Base-by-base conservation (phyloP, 2,329 filamentous ascomycete genomes). In the Nothophoma quercina region DNA sequence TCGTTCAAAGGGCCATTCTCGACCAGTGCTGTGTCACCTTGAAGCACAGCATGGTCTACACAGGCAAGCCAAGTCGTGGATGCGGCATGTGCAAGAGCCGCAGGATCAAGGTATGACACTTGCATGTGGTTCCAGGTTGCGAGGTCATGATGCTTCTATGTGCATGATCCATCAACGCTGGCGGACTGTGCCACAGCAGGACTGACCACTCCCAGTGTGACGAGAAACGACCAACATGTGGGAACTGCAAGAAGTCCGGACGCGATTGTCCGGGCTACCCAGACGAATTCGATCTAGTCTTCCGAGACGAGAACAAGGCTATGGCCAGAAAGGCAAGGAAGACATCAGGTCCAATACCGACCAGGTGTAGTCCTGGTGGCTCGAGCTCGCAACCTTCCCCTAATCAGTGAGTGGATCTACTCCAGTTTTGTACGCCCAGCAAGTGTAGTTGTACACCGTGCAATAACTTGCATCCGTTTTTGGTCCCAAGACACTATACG, bases 31-130 rank as follows among this genome's bases (percentile, higher is more conserved):
- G 29, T 32, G 16, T 43, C 32, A 12, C 41, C 25, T 36, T 19
- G 22, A 43, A 51, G 33, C 43, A 48, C 56, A 64, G 41, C 12
- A 76, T 76, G 73, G 73, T 75, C 23, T 76, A 75, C 38, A 75
- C 72, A 15, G 74, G 74, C 28, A 77, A 76, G 58, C 75, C 75
- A 29, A 74, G 69, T 55, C 68, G 72, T 41, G 88, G 87, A 64
- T 91, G 88, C 65, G 87, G 89, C 76, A 90, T 88, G 83, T 91
- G 88, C 71, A 83, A 88, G 69, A 88, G 83, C 28, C 81, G 88
- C 59, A 82, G 88, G 63, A 90, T 91, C 69, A 90, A 90, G 82
- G 88, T 88, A 79, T 58, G 79, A 64, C 21, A 40, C 34, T 10
- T 41, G 46, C 29, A 48, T 30, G 8, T 40, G 21, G 12, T 40